Evolutionary conservation across 208 protist species (phyloP).

Genomic region (Trypanosoma avium): DNA sequence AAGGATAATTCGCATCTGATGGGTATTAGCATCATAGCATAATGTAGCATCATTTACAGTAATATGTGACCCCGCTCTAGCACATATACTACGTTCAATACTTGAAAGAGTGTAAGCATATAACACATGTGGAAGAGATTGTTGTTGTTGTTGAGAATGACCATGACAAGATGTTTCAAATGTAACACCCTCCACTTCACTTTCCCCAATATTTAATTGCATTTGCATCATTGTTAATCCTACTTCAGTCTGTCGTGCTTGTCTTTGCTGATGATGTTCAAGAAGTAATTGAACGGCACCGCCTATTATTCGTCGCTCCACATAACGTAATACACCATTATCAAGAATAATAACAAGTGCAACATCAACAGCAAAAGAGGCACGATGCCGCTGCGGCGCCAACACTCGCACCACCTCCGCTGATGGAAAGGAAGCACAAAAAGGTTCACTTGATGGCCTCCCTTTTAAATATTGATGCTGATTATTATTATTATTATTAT

Average conservation of each 20-base stretch:
- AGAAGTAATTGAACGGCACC: constrained; percentile 51
- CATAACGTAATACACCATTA: constrained; percentile 55
- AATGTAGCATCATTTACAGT: constrained; percentile 41
- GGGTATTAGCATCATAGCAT: constrained; percentile 29
- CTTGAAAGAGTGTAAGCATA: constrained; percentile 62
- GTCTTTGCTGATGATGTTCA: constrained; percentile 38
- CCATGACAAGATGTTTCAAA: too few relatives aligned
- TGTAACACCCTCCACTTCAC: too few relatives aligned
- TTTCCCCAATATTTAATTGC: too few relatives aligned
- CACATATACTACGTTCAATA: constrained; percentile 27
- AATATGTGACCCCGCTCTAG: constrained; percentile 16
- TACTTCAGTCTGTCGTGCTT: constrained; percentile 13
- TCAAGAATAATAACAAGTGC: constrained; percentile 60
- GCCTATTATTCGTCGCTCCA: constrained; percentile 52
- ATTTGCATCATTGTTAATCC: constrained; percentile 14
- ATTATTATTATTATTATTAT: too few relatives aligned
- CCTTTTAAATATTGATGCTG: constrained; percentile 9
- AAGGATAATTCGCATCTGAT: constrained; percentile 41
- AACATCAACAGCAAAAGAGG: constrained; percentile 60
- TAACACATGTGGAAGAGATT: constrained; percentile 50
- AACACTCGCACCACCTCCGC: constrained; percentile 61
- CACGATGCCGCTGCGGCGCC: constrained; percentile 46
- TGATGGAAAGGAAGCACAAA: constrained; percentile 34
- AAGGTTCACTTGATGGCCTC: constrained; percentile 32
- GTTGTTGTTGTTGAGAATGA: neutral